phyloP scores from a whole-genome alignment of 1,139 yeast genomes.

The Diutina pseudorugosa region DNA sequence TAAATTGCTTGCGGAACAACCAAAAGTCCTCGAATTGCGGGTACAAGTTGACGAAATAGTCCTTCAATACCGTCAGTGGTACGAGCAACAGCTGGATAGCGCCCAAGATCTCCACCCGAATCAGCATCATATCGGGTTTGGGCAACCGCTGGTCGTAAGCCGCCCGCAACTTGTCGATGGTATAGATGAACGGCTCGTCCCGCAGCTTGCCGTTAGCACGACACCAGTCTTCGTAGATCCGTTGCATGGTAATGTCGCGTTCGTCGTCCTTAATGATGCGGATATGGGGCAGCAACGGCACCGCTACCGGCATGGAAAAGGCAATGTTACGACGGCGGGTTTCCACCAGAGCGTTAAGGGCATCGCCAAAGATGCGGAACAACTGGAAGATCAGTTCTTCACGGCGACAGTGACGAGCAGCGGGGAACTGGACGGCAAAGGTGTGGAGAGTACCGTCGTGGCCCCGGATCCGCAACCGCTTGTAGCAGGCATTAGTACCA shows the following conservation, averaged over 20 bases:
- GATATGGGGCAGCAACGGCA: slow-evolving; percentile 91
- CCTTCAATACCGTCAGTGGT: slow-evolving; percentile 75
- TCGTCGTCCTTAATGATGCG: slow-evolving; percentile 81
- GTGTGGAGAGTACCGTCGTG: slow-evolving; percentile 87
- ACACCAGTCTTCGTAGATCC: slow-evolving; percentile 83
- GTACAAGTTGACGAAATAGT: slow-evolving; percentile 50
- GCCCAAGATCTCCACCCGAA: slow-evolving; percentile 80
- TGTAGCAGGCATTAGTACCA: slow-evolving; percentile 87
- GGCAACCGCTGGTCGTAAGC: slow-evolving; percentile 91
- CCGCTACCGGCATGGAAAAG: slow-evolving; percentile 83
- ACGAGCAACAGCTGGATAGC: slow-evolving; percentile 82
- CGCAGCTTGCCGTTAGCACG: slow-evolving; percentile 60
- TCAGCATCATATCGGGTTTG: slow-evolving; percentile 81
- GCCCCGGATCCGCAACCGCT: slow-evolving; percentile 82
- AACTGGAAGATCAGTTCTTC: slow-evolving; percentile 91
- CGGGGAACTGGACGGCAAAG: slow-evolving; percentile 95
- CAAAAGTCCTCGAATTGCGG: slow-evolving; percentile 87
- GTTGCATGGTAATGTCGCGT: slow-evolving; percentile 69
- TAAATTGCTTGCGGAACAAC: slow-evolving; percentile 91
- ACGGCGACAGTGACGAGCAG: slow-evolving; percentile 93
- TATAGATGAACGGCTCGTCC: slow-evolving; percentile 83
- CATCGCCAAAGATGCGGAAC: slow-evolving; percentile 78
- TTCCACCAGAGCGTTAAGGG: slow-evolving; percentile 71
- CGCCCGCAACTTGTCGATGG: slow-evolving; percentile 77
- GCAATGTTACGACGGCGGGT: slow-evolving; percentile 76